These are phyloP conservation scores for Chloranthus sessilifolius DNA, from an alignment of 164 flowering plant species.

Conservation along the genomic window DNA sequence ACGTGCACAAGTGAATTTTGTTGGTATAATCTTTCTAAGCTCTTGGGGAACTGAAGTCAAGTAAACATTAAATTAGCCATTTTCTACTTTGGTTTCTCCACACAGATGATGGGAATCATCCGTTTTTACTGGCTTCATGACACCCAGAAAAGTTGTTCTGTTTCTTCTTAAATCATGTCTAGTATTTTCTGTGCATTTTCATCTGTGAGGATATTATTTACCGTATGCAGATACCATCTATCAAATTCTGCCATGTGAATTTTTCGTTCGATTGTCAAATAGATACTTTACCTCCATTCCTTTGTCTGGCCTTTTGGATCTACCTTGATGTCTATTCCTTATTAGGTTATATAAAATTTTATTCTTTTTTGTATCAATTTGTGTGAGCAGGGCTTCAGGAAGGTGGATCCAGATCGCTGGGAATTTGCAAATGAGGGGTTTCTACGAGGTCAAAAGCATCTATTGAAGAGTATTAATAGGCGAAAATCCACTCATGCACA, in stretches of 20 bases:
- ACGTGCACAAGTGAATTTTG: too few relatives aligned
- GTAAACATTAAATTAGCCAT: too few relatives aligned
- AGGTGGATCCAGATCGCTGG: slow-evolving; percentile 97
- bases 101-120: too few relatives aligned
- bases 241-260: neutral
- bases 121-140: too few relatives aligned
- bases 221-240: neutral
- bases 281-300: neutral
- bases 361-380: neutral
- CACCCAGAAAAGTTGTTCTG: too few relatives aligned
- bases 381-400: slow-evolving; percentile 74
- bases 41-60: too few relatives aligned
- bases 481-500: slow-evolving; percentile 69
- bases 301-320: neutral
- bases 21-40: too few relatives aligned
- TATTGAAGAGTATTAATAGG: slow-evolving; percentile 61
- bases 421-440: slow-evolving; percentile 98
- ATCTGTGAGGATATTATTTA: too few relatives aligned
- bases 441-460: slow-evolving; percentile 78
- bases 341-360: neutral
- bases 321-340: neutral
- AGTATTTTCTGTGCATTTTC: too few relatives aligned
- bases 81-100: too few relatives aligned
- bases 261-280: neutral
- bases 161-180: too few relatives aligned